phyloP scores from a whole-genome alignment of 768 basidiomycete genomes.

The Rhodotorula kratochvilovae region DNA sequence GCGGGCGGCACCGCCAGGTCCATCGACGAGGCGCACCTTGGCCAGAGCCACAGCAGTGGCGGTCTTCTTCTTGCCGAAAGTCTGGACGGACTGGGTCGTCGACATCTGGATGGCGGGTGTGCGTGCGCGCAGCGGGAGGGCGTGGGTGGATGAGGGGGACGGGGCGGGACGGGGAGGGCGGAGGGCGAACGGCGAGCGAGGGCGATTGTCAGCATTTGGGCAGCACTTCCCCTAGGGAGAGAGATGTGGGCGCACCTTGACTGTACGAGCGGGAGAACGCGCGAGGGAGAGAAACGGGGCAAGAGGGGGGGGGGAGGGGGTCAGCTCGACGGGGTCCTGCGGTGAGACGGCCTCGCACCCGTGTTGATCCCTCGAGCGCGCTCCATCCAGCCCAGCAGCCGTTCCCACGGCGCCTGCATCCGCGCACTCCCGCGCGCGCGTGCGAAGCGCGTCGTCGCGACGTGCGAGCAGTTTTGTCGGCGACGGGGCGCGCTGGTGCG shows the following conservation, averaged over 20 bases:
- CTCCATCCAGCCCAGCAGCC: no score
- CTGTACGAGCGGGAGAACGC: not conserved
- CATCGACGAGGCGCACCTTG: slow-evolving; percentile 56
- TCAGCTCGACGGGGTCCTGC: not conserved
- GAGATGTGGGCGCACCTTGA: slow-evolving; percentile 13
- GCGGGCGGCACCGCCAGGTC: not conserved
- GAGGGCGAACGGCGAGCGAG: not conserved
- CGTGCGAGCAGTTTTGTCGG: not conserved
- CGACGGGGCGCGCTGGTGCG: no score
- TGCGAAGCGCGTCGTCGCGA: no score
- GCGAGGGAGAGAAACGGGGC: not conserved
- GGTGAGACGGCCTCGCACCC: not conserved
- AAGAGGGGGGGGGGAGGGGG: not conserved
- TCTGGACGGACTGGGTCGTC: slow-evolving; percentile 63
- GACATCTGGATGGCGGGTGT: slow-evolving; percentile 22
- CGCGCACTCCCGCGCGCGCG: no score
- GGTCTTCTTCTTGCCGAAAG: slow-evolving; percentile 99
- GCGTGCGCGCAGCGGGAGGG: no score
- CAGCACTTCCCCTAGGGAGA: not conserved
- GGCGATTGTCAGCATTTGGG: not conserved
- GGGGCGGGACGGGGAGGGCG: not conserved
- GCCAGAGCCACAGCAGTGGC: slow-evolving; percentile 97
- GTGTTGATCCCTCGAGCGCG: no score
- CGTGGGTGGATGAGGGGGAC: not conserved
- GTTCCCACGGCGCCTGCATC: no score